A percentile compares a stretch with the other conserved stretches of the same genome.
phyloP scores from a whole-genome alignment of 495 filamentous ascomycete species.

The Aspergillus mulundensis region DNA sequence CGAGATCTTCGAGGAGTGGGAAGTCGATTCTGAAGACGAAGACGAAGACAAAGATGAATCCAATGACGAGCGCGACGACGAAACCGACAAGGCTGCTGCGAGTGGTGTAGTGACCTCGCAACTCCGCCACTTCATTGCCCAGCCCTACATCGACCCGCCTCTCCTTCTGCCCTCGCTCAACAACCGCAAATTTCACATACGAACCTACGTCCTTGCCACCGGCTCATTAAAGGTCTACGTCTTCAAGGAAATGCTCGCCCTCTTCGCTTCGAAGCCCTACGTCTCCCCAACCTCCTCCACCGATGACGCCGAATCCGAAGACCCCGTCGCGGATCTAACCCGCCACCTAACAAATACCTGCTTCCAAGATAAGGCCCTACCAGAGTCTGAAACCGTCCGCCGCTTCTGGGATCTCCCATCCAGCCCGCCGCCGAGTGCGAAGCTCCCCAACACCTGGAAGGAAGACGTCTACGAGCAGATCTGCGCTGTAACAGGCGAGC shows the following conservation, averaged over 20 bases:
- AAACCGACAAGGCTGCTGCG: conserved; percentile 21
- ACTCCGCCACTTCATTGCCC: conserved; percentile 90
- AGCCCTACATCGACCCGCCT: conserved; percentile 92
- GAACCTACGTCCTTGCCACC: conserved; percentile 79
- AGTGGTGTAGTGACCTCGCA: conserved; percentile 75
- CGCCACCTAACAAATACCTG: conserved; percentile 92
- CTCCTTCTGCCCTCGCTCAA: conserved; percentile 64
- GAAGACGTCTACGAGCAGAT: conserved; percentile 69
- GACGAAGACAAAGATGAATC: conserved; percentile 24
- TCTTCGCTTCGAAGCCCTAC: conserved; percentile 78
- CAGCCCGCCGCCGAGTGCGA: conserved; percentile 29
- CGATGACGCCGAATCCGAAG: conserved; percentile 26
- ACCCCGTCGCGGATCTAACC: conserved; percentile 52
- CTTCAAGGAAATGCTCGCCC: conserved; percentile 83
- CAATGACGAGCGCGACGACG: conserved; percentile 31
- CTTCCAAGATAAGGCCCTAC: conserved; percentile 61
- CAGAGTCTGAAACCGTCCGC: conserved; percentile 56
- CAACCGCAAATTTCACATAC: conserved; percentile 89
- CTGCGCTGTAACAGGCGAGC: conserved; percentile 61
- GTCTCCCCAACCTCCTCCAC: conserved; percentile 23
- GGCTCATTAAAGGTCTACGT: conserved; percentile 80
- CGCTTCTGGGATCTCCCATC: conserved; percentile 63
- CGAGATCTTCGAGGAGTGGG: conserved; percentile 84
- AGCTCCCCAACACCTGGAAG: conserved; percentile 47
- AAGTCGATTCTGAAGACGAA: conserved; percentile 52